phyloP scores from a whole-genome alignment of 495 filamentous ascomycete species.

The Aspergillus ellipticus region DNA sequence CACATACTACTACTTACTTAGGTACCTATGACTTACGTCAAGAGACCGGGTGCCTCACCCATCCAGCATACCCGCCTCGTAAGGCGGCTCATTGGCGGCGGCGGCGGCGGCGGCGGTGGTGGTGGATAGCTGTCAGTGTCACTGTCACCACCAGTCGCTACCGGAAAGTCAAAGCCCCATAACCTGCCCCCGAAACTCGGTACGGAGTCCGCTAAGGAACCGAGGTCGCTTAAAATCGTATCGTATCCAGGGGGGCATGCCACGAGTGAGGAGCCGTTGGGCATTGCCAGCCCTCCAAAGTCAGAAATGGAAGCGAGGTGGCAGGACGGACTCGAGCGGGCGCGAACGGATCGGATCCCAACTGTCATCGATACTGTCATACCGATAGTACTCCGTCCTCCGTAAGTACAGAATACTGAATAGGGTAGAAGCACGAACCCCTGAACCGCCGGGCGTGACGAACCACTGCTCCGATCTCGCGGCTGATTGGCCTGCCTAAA shows the following conservation, averaged over 20 bases:
- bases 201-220: too few relatives aligned
- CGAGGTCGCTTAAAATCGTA: not conserved
- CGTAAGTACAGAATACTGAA: not conserved
- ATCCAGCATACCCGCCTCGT: too few relatives aligned
- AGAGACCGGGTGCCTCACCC: too few relatives aligned
- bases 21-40: too few relatives aligned
- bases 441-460: conserved; percentile 21
- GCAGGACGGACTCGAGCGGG: not conserved
- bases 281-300: conserved; percentile 12
- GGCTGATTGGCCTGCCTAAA: conserved; percentile 18
- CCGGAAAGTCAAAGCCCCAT: too few relatives aligned
- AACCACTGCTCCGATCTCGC: conserved; percentile 11
- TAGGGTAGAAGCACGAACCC: conserved; percentile 21
- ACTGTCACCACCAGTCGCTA: too few relatives aligned
- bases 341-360: too few relatives aligned
- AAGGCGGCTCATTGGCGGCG: too few relatives aligned
- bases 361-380: conserved; percentile 7
- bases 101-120: too few relatives aligned
- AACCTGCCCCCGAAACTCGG: too few relatives aligned
- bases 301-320: not conserved
- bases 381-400: not conserved
- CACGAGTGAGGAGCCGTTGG: conserved; percentile 17
- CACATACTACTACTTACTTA: not conserved
- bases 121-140: too few relatives aligned
- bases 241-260: conserved; percentile 1